Evolutionary conservation across 1,284 basidiomycete genomes (phyloP), one percentile per base, ranked within the genome.

Genomic region (Somion occarium): DNA sequence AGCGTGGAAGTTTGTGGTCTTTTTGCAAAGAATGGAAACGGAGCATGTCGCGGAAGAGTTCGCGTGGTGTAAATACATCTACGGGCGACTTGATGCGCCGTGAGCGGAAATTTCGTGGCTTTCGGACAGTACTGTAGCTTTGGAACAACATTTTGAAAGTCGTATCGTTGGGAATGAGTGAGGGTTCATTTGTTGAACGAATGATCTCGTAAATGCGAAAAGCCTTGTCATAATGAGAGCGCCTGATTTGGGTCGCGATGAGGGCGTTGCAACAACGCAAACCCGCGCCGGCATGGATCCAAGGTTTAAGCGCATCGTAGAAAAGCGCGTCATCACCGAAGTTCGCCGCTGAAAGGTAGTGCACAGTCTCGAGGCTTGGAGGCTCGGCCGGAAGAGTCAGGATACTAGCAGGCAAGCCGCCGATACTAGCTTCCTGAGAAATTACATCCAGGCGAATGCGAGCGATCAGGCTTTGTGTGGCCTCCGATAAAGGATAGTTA

Each of bases 1-100:
- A 66, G 2, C 53, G 56, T 2, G 44, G 49, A 4, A 53, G 53
- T 4, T 52, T 53, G 7, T 44, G 52, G 24, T 51, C 56, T 3
- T 50, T 23, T 3, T 53, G 62, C 39, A 7, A 34, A 7, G 30
- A 7, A 34, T 71, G 69, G 50, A 62, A 66, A 37, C 54, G n/a
- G 45, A 77, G 61, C 72, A 82, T 73, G 30, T 80, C 73, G 18
- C 63, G 65, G 61, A 72, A 79, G n/a, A 82, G 64, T n/a, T 58
- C 55, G 20, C 78, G 72, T 3, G 74, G 69, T 7, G 63, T 53
- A 1, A 72, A 57, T 18, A 64, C 59, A 38, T 67, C 60, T 19
- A 52, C 50, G 3, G 63, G 54, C 0, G 38, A 51, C 37, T 59
- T 54, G 20, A 50, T 26, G 15, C 20, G 15, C 2, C 56, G 56